Base-by-base conservation (phyloP, 768 basidiomycete genomes). In the Amanita inopinata region DNA sequence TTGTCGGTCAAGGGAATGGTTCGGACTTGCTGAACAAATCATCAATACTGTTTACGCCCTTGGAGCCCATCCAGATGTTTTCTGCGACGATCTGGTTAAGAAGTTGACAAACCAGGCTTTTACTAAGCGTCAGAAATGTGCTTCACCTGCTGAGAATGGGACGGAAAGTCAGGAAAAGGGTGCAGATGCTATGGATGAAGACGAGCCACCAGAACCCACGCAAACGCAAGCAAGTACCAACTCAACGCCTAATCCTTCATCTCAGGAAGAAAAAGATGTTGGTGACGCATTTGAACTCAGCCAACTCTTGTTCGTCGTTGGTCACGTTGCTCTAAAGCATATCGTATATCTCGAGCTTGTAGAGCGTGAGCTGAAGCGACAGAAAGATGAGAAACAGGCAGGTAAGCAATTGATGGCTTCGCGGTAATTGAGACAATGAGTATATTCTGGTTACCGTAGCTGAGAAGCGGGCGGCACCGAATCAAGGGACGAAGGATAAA, bases 281-380 rank as follows among this genome's bases (percentile, higher is more conserved):
- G 86, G 85, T 0, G 87, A 92, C 43, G 80, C 84, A 3, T 96
- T 96, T 57, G 77, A 83, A 49, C 74, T 99, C 20, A 86, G 84
- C 50, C 93, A 98, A 57, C 71, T 99, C n/a, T 65, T 98, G 19
- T 98, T 98, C 56, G 76, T 90, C 28, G 91, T 97, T 14, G 96
- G 96, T 0, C 96, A 98, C 58, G 86, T 94, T 20, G 91, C 94
- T 8, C 89, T 98, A 63, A 98, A 97, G 60, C 94, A 99, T 37
- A 89, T 97, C 45, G 92, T 94, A 11, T 96, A 88, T 55, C 74
- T 99, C 14, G 96, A 99, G 58, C 70, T 96, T 37, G 83, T 97
- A 15, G 96, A 99, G 59, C 67, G 93, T 25, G 94, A 99, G 56
- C 86, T 89, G 78, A 99, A 99, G 64, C 68, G 93, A 7, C 83